These are phyloP conservation scores for Suillus plorans DNA, from an alignment of 768 basidiomycete genomes.

Conservation along the genomic window DNA sequence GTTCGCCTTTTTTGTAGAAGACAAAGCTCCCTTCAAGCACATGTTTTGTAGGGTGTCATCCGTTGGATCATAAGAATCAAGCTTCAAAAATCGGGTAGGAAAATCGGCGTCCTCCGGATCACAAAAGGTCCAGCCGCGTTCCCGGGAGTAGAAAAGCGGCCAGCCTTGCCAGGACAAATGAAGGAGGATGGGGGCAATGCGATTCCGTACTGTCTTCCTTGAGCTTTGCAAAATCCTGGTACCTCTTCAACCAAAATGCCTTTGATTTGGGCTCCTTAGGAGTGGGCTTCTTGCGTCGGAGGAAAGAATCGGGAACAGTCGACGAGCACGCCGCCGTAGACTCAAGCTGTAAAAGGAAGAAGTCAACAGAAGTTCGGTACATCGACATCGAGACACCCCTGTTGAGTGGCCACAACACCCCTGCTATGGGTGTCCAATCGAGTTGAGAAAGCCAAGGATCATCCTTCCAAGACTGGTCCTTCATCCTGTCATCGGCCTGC, in stretches of 20 bases:
- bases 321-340: slow-evolving; percentile 36
- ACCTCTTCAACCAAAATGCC: slow-evolving; percentile 94
- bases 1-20: slow-evolving; percentile 88
- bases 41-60: slow-evolving; percentile 60
- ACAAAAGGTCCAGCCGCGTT: slow-evolving; percentile 92
- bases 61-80: slow-evolving; percentile 60
- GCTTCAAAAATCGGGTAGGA: slow-evolving; percentile 42
- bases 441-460: slow-evolving; percentile 88
- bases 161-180: slow-evolving; percentile 85
- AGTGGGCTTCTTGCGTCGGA: slow-evolving; percentile 27
- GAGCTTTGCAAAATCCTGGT: slow-evolving; percentile 82
- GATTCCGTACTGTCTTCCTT: slow-evolving; percentile 77
- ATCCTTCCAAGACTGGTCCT: slow-evolving; percentile 55
- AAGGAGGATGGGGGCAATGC: slow-evolving; percentile 81
- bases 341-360: slow-evolving; percentile 50
- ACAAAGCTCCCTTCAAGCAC: slow-evolving; percentile 46
- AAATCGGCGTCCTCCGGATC: slow-evolving; percentile 54
- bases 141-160: slow-evolving; percentile 81
- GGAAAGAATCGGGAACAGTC: not conserved
- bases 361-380: slow-evolving; percentile 10
- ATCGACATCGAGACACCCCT: slow-evolving; percentile 16
- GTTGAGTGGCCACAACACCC: slow-evolving; percentile 44
- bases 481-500: slow-evolving; percentile 49
- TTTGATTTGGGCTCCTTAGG: slow-evolving; percentile 41
- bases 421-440: slow-evolving; percentile 89